phyloP scores from a whole-genome alignment of 352 stramenopile species.

The Globisporangium solare region DNA sequence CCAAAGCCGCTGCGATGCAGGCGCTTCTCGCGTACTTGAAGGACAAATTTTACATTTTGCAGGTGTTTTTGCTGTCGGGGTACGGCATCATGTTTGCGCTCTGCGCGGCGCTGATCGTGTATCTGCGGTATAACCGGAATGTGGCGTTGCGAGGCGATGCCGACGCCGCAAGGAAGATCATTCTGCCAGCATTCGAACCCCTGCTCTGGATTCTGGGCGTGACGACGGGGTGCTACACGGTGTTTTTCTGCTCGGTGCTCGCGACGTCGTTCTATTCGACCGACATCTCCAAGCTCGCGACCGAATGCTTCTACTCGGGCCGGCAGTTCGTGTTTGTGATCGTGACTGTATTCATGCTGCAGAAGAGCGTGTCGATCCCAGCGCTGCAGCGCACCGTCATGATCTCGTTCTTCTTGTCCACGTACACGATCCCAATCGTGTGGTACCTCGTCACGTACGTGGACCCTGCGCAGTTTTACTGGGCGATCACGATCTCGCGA shows the following conservation, averaged over 20 bases:
- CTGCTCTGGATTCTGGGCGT: slow-evolving; percentile 49
- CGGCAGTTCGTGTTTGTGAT: slow-evolving; percentile 48
- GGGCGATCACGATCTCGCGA: slow-evolving; percentile 12
- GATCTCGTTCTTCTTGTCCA: slow-evolving; percentile 28
- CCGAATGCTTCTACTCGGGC: slow-evolving; percentile 49
- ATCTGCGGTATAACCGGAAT: slow-evolving; percentile 53
- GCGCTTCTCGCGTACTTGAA: slow-evolving; percentile 13
- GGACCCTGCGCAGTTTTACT: slow-evolving; percentile 7
- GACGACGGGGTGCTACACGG: slow-evolving; percentile 30
- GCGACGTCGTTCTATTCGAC: slow-evolving; percentile 27
- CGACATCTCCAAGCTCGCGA: slow-evolving; percentile 17
- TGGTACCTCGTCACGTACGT: slow-evolving; percentile 20
- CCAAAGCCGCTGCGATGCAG: slow-evolving; percentile 2
- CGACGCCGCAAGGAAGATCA: slow-evolving; percentile 45
- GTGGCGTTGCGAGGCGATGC: slow-evolving; percentile 43
- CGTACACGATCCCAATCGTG: slow-evolving; percentile 27
- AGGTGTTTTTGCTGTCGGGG: slow-evolving; percentile 34
- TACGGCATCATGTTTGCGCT: slow-evolving; percentile 46
- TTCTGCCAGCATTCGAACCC: slow-evolving; percentile 65
- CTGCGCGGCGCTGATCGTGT: slow-evolving; percentile 36
- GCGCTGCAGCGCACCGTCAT: slow-evolving; percentile 31
- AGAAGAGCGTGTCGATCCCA: slow-evolving; percentile 50
- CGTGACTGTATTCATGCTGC: slow-evolving; percentile 47
- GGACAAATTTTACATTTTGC: slow-evolving; percentile 31
- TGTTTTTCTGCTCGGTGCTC: slow-evolving; percentile 29